Conservation (phyloP, 2,329 filamentous ascomycete genomes). For the Verticillium isaacii region DNA sequence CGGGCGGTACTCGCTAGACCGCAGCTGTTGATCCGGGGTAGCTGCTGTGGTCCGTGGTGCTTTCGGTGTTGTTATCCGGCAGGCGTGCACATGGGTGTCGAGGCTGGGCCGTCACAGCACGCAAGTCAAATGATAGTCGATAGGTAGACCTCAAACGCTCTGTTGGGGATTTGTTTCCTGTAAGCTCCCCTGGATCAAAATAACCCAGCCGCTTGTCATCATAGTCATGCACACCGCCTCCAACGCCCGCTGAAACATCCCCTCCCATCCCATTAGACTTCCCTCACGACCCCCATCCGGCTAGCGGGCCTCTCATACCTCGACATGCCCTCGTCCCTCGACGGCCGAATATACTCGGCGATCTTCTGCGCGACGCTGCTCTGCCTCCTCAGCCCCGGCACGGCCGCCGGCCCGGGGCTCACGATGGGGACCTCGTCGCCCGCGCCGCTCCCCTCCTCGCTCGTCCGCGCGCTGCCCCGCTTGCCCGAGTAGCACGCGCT, state of each 20-base stretch:
- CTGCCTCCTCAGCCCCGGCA: conserved; percentile 14
- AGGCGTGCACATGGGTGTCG: too few species aligned
- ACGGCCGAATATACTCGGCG: conserved; percentile 34
- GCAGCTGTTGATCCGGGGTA: too few species aligned
- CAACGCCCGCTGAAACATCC: background rate
- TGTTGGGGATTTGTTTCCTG: too few species aligned
- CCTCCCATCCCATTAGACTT: background rate
- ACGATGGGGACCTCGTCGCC: background rate
- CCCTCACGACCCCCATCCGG: background rate
- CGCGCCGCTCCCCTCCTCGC: conserved; percentile 4
- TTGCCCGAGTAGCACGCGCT: conserved; percentile 10
- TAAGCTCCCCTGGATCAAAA: background rate
- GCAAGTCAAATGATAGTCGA: too few species aligned
- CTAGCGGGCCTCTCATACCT: background rate
- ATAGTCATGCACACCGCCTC: background rate
- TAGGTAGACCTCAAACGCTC: too few species aligned
- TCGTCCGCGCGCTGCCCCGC: conserved; percentile 7
- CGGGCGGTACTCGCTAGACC: background rate
- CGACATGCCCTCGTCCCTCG: conserved; percentile 4
- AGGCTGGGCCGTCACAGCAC: too few species aligned
- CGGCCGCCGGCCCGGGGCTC: background rate
- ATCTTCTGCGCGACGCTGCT: conserved; percentile 39
- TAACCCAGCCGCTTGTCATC: background rate
- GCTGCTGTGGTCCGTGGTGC: too few species aligned
- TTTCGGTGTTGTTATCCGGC: too few species aligned